These are phyloP conservation scores for Zymoseptoria brevis DNA, from an alignment of 2,329 filamentous ascomycete species.

Conservation along the genomic window DNA sequence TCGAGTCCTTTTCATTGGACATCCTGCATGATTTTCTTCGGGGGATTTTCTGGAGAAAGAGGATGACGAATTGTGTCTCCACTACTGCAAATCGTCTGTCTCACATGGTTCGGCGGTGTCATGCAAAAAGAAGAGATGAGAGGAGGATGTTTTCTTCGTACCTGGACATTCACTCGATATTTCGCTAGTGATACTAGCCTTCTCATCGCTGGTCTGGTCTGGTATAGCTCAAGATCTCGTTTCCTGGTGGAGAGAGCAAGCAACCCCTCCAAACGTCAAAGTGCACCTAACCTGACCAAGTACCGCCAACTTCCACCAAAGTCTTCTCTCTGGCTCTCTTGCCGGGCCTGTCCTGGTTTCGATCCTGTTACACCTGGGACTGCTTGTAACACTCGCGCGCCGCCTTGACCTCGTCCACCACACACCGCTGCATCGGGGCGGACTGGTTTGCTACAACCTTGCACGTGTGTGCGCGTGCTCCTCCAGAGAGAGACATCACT, in stretches of 20 bases:
- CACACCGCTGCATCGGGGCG: not conserved
- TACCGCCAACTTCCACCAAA: not conserved
- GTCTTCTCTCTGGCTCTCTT: not conserved
- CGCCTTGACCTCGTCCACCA: too few relatives aligned
- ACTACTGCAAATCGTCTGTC: too few relatives aligned
- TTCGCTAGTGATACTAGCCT: too few relatives aligned
- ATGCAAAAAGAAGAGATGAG: too few relatives aligned
- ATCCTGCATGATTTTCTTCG: too few relatives aligned
- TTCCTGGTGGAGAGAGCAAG: not conserved
- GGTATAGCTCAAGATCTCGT: not conserved
- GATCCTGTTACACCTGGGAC: not conserved
- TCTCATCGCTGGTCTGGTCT: too few relatives aligned
- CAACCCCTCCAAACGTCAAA: not conserved
- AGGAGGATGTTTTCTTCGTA: too few relatives aligned
- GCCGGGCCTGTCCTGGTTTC: not conserved
- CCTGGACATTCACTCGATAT: too few relatives aligned
- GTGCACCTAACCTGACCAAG: not conserved
- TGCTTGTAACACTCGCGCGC: not conserved
- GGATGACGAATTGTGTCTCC: too few relatives aligned
- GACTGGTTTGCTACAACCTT: not conserved
- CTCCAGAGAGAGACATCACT: not conserved
- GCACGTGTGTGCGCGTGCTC: not conserved
- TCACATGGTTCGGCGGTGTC: too few relatives aligned
- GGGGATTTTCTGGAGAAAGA: too few relatives aligned
- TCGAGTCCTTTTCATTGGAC: too few relatives aligned